Percentiles rank a stretch among this genome's conserved stretches.
Conservation (phyloP, 768 basidiomycete genomes). For the Boletus rubroflammeus region DNA sequence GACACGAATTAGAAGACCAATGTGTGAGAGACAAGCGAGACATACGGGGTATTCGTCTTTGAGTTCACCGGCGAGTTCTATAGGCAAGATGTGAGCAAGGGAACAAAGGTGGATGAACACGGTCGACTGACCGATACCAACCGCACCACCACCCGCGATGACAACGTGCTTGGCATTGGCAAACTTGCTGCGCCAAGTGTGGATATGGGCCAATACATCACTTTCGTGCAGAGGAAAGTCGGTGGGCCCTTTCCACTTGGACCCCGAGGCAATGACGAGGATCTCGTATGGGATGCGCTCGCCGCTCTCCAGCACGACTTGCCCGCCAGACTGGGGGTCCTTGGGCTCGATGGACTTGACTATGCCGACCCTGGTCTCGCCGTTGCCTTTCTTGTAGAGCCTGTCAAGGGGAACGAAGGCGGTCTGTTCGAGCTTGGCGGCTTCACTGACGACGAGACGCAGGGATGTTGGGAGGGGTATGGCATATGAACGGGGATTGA, state of each 20-base stretch:
- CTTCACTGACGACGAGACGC: slow-evolving; percentile 45
- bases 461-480: slow-evolving; percentile 48
- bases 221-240: slow-evolving; percentile 38
- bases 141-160: slow-evolving; percentile 54
- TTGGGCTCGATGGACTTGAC: slow-evolving; percentile 40
- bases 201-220: slow-evolving; percentile 30
- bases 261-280: slow-evolving; percentile 61
- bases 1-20: slow-evolving; percentile 6
- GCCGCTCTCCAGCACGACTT: slow-evolving; percentile 49
- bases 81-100: not conserved
- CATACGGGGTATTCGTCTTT: slow-evolving; percentile 40
- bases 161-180: slow-evolving; percentile 40
- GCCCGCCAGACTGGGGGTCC: slow-evolving; percentile 35
- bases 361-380: slow-evolving; percentile 32
- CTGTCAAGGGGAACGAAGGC: slow-evolving; percentile 51
- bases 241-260: slow-evolving; percentile 48
- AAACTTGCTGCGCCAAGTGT: slow-evolving; percentile 32
- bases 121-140: slow-evolving; percentile 43
- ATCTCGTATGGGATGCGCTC: slow-evolving; percentile 48
- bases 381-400: slow-evolving; percentile 45
- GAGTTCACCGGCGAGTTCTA: slow-evolving; percentile 46
- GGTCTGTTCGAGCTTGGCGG: slow-evolving; percentile 38
- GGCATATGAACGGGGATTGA: slow-evolving; percentile 49
- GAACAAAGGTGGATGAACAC: not conserved
- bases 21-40: not conserved